phyloP scores from a whole-genome alignment of 306 rosid species.

The Styphnolobium japonicum region DNA sequence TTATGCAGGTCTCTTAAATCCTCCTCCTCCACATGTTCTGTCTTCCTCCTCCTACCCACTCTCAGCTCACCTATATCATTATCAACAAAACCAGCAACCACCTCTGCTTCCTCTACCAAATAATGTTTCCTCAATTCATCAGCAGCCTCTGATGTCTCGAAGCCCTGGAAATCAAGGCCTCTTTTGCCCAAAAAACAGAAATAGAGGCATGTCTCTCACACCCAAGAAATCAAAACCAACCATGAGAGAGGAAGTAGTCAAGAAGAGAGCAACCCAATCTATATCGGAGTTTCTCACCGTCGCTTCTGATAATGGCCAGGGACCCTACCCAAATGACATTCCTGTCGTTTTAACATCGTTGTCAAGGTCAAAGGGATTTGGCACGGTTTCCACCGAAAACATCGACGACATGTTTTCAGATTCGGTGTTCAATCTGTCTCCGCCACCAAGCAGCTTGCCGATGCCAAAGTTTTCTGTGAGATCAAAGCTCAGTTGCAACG shows the following conservation, averaged over 20 bases:
- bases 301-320: conserved; percentile 33
- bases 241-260: conserved; percentile 24
- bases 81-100: conserved; percentile 29
- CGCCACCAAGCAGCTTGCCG: conserved; percentile 86
- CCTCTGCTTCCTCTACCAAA: conserved; percentile 82
- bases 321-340: conserved; percentile 50
- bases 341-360: conserved; percentile 13
- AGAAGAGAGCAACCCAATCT: background rate
- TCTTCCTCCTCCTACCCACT: conserved; percentile 7
- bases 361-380: background rate
- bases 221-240: conserved; percentile 50
- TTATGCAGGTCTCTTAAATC: conserved; percentile 33
- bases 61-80: conserved; percentile 9
- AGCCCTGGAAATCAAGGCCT: background rate
- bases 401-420: conserved; percentile 44
- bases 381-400: background rate
- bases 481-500: conserved; percentile 57
- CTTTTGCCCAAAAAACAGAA: conserved; percentile 31
- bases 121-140: conserved; percentile 11
- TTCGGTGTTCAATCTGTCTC: conserved; percentile 53
- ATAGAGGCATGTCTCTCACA: conserved; percentile 45
- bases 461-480: conserved; percentile 62
- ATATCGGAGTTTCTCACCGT: conserved; percentile 14
- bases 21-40: conserved; percentile 22
- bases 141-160: conserved; percentile 28